A percentile compares a stretch with the other conserved stretches of the same genome.
Evolutionary conservation across 331 rosid species (phyloP).

Genomic region (Acacia pycnantha): DNA sequence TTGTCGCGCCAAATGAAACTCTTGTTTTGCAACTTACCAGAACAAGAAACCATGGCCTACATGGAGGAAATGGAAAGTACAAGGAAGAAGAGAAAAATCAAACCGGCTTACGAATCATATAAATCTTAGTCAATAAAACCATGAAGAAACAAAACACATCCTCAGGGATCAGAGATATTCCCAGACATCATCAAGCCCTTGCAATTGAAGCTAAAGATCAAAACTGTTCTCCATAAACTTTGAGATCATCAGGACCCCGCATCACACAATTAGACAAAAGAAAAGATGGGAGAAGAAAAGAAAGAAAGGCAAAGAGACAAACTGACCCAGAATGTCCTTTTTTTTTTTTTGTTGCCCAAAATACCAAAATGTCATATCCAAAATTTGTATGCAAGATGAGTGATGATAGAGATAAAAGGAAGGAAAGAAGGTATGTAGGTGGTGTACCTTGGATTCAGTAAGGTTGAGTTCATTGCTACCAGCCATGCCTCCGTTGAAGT

Average conservation of each 20-base stretch:
- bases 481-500: slow-evolving; percentile 48
- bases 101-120: slow-evolving; percentile 16
- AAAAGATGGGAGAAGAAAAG: background rate
- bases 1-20: slow-evolving; percentile 36
- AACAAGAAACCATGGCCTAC: slow-evolving; percentile 47
- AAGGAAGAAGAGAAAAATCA: background rate
- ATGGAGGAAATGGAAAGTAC: slow-evolving; percentile 37
- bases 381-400: background rate
- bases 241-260: slow-evolving; percentile 12
- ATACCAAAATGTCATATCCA: slow-evolving; percentile 10
- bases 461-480: slow-evolving; percentile 78
- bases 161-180: slow-evolving; percentile 4
- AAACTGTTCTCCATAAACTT: slow-evolving; percentile 33
- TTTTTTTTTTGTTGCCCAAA: background rate
- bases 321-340: slow-evolving; percentile 1
- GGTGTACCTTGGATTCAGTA: slow-evolving; percentile 74
- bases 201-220: slow-evolving; percentile 33
- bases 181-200: slow-evolving; percentile 15
- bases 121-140: slow-evolving; percentile 24
- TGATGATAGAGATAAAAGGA: background rate
- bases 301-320: background rate
- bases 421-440: background rate
- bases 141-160: background rate
- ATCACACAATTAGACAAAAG: slow-evolving; percentile 19
- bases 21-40: slow-evolving; percentile 41